phyloP scores from a whole-genome alignment of 2,329 filamentous ascomycete genomes.

The Botrytis byssoidea region DNA sequence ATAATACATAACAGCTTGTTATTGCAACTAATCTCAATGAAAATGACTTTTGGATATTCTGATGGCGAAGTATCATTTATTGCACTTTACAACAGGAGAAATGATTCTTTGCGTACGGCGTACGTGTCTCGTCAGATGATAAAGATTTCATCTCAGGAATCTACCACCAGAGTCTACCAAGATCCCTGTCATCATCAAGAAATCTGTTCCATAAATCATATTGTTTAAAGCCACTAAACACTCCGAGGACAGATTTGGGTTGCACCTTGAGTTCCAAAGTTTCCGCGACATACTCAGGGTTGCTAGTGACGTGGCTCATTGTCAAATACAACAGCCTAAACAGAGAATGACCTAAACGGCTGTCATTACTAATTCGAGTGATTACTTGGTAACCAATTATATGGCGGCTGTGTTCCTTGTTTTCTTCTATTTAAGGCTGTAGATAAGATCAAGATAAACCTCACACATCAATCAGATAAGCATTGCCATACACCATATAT shows the following conservation, averaged over 20 bases:
- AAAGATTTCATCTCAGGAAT: not conserved
- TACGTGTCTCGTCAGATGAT: not conserved
- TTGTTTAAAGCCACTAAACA: no score
- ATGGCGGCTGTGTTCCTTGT: no score
- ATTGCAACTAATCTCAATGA: not conserved
- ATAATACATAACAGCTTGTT: not conserved
- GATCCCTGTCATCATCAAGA: not conserved
- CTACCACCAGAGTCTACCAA: not conserved
- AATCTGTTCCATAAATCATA: rapidly evolving
- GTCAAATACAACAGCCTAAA: no score
- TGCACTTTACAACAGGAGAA: not conserved
- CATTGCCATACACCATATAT: not conserved
- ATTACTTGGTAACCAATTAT: no score
- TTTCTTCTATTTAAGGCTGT: not conserved
- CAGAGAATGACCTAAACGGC: no score
- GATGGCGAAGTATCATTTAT: not conserved
- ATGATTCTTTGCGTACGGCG: not conserved
- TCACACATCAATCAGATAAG: not conserved
- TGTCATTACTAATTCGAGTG: no score
- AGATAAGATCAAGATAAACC: not conserved
- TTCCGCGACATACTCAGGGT: not conserved
- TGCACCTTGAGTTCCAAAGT: not conserved
- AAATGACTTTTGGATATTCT: not conserved
- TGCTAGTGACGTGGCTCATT: not conserved
- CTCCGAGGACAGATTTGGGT: not conserved